Conservation (phyloP, 192 early-diverging fungal species). For the Coemansia sp. region DNA sequence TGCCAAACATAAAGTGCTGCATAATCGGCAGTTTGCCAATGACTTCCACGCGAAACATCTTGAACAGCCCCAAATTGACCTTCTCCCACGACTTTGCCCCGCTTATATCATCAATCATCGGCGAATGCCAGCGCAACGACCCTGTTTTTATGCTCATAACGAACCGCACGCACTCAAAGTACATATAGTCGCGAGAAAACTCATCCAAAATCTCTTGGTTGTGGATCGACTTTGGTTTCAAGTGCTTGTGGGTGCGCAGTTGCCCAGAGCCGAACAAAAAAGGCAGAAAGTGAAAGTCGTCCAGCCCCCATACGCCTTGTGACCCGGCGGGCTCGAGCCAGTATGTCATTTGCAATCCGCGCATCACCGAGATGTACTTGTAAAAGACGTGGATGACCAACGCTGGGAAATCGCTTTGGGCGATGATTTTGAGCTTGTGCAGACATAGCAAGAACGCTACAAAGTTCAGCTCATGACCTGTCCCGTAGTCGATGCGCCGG, state of each 20-base stretch:
- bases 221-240: constrained; percentile 94
- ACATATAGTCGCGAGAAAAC: constrained; percentile 92
- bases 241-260: constrained; percentile 82
- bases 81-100: constrained; percentile 87
- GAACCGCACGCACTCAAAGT: constrained; percentile 90
- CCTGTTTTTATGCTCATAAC: constrained; percentile 79
- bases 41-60: constrained; percentile 93
- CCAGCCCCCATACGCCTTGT: constrained; percentile 99
- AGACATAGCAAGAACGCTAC: constrained; percentile 83
- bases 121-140: constrained; percentile 81
- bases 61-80: constrained; percentile 86
- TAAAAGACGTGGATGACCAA: constrained; percentile 77
- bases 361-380: constrained; percentile 86
- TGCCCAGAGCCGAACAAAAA: constrained; percentile 92
- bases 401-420: constrained; percentile 68
- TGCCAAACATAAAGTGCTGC: constrained; percentile 94
- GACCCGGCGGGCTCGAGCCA: constrained; percentile 97
- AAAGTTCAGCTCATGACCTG: constrained; percentile 94
- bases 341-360: constrained; percentile 85
- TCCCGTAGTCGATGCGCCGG: constrained; percentile 95
- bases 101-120: constrained; percentile 92
- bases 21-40: constrained; percentile 92
- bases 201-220: constrained; percentile 84
- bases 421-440: constrained; percentile 68
- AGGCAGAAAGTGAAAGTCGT: constrained; percentile 97